A percentile compares a stretch with the other conserved stretches of the same genome.
Evolutionary conservation across 352 stramenopile species (phyloP).

Genomic region (Phytophthora cactorum): DNA sequence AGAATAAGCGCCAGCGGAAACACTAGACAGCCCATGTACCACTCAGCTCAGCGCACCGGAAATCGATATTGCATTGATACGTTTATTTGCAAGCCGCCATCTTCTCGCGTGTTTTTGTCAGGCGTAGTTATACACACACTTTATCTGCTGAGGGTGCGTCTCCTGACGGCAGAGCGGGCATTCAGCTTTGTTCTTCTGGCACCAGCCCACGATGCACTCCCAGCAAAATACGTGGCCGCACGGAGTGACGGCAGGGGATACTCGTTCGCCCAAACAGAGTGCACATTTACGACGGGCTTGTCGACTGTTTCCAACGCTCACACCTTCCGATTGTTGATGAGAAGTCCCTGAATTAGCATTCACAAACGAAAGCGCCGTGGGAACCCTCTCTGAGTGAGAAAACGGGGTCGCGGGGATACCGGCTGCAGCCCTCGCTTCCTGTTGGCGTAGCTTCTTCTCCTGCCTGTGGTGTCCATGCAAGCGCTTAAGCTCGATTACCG

Average conservation of each 20-base stretch:
- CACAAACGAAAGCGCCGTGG: constrained; percentile 35
- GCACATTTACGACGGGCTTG: constrained; percentile 75
- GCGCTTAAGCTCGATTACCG: constrained; percentile 58
- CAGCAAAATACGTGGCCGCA: constrained; percentile 94
- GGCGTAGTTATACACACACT: constrained; percentile 91
- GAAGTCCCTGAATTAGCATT: not conserved
- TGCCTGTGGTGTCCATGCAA: constrained; percentile 53
- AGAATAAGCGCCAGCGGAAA: constrained; percentile 64
- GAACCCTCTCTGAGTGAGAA: constrained; percentile 49
- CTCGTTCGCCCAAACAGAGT: constrained; percentile 84
- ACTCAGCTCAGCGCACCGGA: not conserved
- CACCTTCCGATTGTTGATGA: constrained; percentile 1
- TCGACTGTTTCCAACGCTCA: constrained; percentile 7
- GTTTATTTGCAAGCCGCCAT: constrained; percentile 20
- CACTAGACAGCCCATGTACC: constrained; percentile 27
- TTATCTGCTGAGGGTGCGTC: constrained; percentile 90
- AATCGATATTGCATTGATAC: constrained; percentile 40
- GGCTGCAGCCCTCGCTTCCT: constrained; percentile 23
- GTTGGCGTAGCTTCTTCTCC: constrained; percentile 55
- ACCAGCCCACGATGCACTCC: constrained; percentile 94
- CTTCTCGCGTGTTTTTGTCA: constrained; percentile 35
- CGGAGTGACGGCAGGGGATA: constrained; percentile 78
- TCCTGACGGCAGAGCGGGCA: constrained; percentile 91
- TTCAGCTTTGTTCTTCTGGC: constrained; percentile 92
- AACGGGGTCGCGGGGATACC: constrained; percentile 19